Percentiles rank a stretch among this genome's conserved stretches.
Conservation (phyloP, 768 basidiomycete genomes). For the Lepiota brunneoincarnata region DNA sequence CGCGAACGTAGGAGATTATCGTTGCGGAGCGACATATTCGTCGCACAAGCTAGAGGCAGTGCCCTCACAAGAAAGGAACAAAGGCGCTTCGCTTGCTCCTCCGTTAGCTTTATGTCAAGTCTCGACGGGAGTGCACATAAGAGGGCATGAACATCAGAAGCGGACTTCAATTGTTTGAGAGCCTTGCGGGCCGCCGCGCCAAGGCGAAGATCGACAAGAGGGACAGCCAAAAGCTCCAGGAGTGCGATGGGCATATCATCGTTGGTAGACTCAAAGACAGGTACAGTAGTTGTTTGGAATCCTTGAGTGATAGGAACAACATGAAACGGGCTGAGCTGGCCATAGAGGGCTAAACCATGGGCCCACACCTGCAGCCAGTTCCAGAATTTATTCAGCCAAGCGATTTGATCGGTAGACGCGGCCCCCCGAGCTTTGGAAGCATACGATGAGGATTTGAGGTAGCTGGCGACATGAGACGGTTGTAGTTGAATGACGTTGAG, state of each 20-base stretch:
- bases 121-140: slow-evolving; percentile 22
- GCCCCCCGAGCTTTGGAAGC: background rate
- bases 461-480: slow-evolving; percentile 23
- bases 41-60: slow-evolving; percentile 1
- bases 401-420: slow-evolving; percentile 16
- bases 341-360: slow-evolving; percentile 8
- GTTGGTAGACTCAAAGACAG: slow-evolving; percentile 25
- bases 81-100: background rate
- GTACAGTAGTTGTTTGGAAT: slow-evolving; percentile 20
- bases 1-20: slow-evolving; percentile 4
- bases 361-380: slow-evolving; percentile 33
- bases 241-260: slow-evolving; percentile 9
- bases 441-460: slow-evolving; percentile 20
- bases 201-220: slow-evolving; percentile 32
- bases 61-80: slow-evolving; percentile 7
- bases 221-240: slow-evolving; percentile 27
- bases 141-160: slow-evolving; percentile 22
- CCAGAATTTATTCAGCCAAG: slow-evolving; percentile 44
- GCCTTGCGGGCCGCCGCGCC: slow-evolving; percentile 13
- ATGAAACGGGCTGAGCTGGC: slow-evolving; percentile 13
- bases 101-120: background rate
- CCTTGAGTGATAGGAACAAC: slow-evolving; percentile 33
- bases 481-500: slow-evolving; percentile 32
- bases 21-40: slow-evolving; percentile 5
- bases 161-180: background rate